Evolutionary conservation across 139 green algal genomes (phyloP).

Genomic region (Chlorokybus atmophyticus): DNA sequence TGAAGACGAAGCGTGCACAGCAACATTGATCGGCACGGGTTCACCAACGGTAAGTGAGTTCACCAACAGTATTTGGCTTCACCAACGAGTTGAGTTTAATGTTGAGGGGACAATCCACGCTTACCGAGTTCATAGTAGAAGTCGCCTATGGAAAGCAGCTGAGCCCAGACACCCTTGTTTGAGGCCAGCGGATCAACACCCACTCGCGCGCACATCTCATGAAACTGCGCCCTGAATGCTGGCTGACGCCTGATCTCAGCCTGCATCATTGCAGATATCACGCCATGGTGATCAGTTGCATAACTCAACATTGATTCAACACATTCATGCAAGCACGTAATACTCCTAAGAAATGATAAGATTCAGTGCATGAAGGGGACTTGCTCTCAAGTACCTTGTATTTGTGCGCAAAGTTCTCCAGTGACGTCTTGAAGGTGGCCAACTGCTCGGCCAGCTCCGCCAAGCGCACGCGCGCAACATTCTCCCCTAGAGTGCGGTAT

Average conservation of each 20-base stretch:
- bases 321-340: too few species aligned
- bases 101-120: too few species aligned
- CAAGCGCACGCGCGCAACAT: conserved; percentile 48
- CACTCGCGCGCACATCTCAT: conserved; percentile 86
- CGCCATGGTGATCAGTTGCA: too few species aligned
- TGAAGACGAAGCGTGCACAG: too few species aligned
- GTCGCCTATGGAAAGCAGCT: conserved; percentile 76
- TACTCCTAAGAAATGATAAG: too few species aligned
- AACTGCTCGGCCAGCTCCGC: conserved; percentile 49
- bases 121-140: conserved; percentile 87
- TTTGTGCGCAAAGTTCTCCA: conserved; percentile 84
- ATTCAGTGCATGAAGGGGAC: too few species aligned
- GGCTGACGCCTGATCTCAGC: conserved; percentile 74
- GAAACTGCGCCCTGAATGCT: conserved; percentile 79
- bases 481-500: conserved; percentile 42
- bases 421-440: conserved; percentile 32
- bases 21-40: too few species aligned
- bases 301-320: too few species aligned
- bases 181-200: conserved; percentile 90
- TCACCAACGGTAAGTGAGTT: too few species aligned
- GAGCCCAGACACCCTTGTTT: conserved; percentile 84
- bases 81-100: too few species aligned
- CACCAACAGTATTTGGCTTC: too few species aligned
- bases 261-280: conserved; percentile 3
- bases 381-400: conserved; percentile 37